Evolutionary conservation across 192 early-diverging fungal genomes (phyloP), one percentile per base, ranked within the genome.

Genomic region (Gaertneriomyces sp.): DNA sequence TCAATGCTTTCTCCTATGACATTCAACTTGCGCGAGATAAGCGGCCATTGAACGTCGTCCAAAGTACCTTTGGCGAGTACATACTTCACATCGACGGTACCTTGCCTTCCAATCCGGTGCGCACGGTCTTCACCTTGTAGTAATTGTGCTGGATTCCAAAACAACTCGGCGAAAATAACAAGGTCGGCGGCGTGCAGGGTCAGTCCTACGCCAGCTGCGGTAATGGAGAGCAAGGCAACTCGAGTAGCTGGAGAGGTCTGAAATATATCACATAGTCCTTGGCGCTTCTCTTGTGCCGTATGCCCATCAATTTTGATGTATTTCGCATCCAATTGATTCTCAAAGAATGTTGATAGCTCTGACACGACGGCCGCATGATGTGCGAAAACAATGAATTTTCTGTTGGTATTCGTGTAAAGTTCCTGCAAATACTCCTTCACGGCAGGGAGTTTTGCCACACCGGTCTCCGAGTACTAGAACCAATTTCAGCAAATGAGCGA

Each of bases 311-410:
- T 82, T 1, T 70, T 44, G n/a, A 82, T 73, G 53, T 47, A 76
- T 11, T 61, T 66, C 53, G 67, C 66, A 77, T 79, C 41, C 12
- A 20, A 20, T 43, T 33, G n/a, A 60, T n/a, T 8, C 11, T 62
- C 58, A 42, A 12, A 79, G 55, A 38, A 41, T 63, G 56, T 79
- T 60, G 33, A 82, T 33, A 33, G 25, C 2, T 33, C 25, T 2
- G 25, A 33, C 25, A 33, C 7, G 14, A 82, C 66, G 2, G 33
- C 19, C 39, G 40, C 16, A 50, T 82, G 80, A 65, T 82, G 79
- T 20, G 66, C 79, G 79, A 81, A 82, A 11, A 82, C 74, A 19
- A 82, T 55, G 20, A 79, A 76, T 45, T 82, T 83, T 11, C 74
- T 73, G 4, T 49, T 41, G 5, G 80, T 67, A 39, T 63, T 57